Evolutionary conservation across 495 filamentous ascomycete genomes (phyloP).

Genomic region (Venustampulla echinocandica): DNA sequence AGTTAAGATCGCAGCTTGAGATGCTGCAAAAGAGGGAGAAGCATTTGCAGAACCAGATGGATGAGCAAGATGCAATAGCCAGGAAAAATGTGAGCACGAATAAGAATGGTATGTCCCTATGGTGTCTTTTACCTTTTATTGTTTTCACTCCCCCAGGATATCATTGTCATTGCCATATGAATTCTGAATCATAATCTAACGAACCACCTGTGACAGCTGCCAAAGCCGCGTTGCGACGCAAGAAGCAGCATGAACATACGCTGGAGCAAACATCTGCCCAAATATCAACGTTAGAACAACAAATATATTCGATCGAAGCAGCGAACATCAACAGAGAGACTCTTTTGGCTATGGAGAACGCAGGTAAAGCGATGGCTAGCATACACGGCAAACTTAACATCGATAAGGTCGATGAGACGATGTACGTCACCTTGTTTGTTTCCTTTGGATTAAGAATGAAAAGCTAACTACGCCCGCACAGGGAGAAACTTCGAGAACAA

Average conservation of each 20-base stretch:
- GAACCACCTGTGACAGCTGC: conserved; percentile 52
- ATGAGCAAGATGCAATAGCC: conserved; percentile 87
- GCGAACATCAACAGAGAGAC: conserved; percentile 99
- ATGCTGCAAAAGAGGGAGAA: conserved; percentile 97
- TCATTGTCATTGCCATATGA: too few relatives aligned
- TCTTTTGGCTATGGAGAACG: conserved; percentile 84
- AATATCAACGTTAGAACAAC: conserved; percentile 84
- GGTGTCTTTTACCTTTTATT: too few relatives aligned
- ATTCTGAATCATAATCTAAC: too few relatives aligned
- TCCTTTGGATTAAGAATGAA: conserved; percentile 12
- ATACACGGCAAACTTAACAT: conserved; percentile 88
- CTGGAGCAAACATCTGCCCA: conserved; percentile 84
- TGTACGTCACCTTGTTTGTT: conserved; percentile 52
- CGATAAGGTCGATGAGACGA: conserved; percentile 88
- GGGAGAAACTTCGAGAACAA: conserved; percentile 89
- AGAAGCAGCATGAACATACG: conserved; percentile 86
- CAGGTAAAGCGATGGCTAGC: conserved; percentile 76
- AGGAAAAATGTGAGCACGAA: conserved; percentile 83
- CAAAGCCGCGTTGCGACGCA: conserved; percentile 83
- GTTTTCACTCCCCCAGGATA: too few relatives aligned
- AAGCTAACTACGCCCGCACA: conserved; percentile 28
- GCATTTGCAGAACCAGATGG: conserved; percentile 83
- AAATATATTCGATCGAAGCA: conserved; percentile 93
- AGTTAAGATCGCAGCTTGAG: conserved; percentile 78
- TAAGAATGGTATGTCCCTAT: conserved; percentile 64